A percentile compares a stretch with the other conserved stretches of the same genome.
These are phyloP conservation scores for Penicillium sp. DNA, from an alignment of 2,329 filamentous ascomycete species.

Conservation along the genomic window DNA sequence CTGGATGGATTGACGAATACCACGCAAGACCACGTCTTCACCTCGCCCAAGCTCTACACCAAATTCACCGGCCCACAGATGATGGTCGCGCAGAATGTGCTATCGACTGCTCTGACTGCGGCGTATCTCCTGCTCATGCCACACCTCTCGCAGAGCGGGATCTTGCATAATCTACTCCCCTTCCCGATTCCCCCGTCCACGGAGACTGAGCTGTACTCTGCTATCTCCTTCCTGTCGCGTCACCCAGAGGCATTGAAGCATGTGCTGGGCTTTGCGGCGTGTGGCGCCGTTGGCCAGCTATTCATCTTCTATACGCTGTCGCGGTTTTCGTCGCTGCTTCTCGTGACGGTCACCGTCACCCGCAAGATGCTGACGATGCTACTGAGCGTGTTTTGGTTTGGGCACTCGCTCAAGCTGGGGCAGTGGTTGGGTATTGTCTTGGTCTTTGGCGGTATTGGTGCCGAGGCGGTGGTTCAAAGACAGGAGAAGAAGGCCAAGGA, in stretches of 20 bases:
- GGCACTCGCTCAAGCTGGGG: constrained; percentile 80
- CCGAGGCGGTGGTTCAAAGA: constrained; percentile 79
- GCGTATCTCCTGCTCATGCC: constrained; percentile 77
- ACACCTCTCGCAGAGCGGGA: constrained; percentile 68
- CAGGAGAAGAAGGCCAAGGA: constrained; percentile 83
- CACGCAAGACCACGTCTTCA: constrained; percentile 94
- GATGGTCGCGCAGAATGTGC: constrained; percentile 97
- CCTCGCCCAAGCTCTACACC: constrained; percentile 62
- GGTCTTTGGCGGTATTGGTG: constrained; percentile 93
- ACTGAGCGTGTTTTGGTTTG: constrained; percentile 90
- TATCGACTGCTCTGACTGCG: constrained; percentile 76
- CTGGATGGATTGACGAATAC: constrained; percentile 97
- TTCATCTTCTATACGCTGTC: constrained; percentile 98
- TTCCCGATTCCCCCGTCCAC: constrained; percentile 57
- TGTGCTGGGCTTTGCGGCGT: constrained; percentile 84
- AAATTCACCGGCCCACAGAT: constrained; percentile 92
- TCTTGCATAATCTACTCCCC: constrained; percentile 68
- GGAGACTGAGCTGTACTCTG: constrained; percentile 76
- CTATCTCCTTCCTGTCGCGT: constrained; percentile 74
- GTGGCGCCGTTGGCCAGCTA: constrained; percentile 89
- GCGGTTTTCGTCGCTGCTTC: constrained; percentile 84
- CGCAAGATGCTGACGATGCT: constrained; percentile 99
- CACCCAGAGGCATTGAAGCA: constrained; percentile 84
- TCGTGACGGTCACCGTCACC: constrained; percentile 96
- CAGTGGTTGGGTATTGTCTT: constrained; percentile 92